Percentiles rank a stretch among this genome's conserved stretches.
Evolutionary conservation across 352 stramenopile genomes (phyloP).

Genomic region (Phytophthora pluvialis): DNA sequence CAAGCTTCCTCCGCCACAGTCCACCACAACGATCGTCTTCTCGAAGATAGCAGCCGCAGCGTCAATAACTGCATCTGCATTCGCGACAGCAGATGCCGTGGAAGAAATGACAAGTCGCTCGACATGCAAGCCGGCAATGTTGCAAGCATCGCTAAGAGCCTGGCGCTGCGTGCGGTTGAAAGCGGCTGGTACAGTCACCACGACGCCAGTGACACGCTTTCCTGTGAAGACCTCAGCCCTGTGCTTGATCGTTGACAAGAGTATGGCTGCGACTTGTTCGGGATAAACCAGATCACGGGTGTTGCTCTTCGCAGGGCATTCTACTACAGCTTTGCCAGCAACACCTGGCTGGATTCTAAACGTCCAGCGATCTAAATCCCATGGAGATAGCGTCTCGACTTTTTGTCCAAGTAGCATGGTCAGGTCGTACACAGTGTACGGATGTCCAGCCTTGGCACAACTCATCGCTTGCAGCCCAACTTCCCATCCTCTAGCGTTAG

Average conservation of each 20-base stretch:
- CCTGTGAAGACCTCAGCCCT: constrained; percentile 32
- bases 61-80: constrained; percentile 6
- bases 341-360: constrained; percentile 39
- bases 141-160: constrained; percentile 45
- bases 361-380: constrained; percentile 38
- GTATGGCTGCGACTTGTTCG: constrained; percentile 53
- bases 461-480: constrained; percentile 23
- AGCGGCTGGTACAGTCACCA: constrained; percentile 41
- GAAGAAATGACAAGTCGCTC: constrained; percentile 40
- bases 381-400: constrained; percentile 10
- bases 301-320: constrained; percentile 13
- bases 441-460: constrained; percentile 32
- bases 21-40: constrained; percentile 41
- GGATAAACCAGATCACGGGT: constrained; percentile 33
- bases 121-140: constrained; percentile 41
- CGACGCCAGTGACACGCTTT: constrained; percentile 20
- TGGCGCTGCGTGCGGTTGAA: constrained; percentile 58
- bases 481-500: constrained; percentile 20
- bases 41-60: constrained; percentile 13
- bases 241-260: constrained; percentile 48
- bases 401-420: constrained; percentile 37
- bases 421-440: constrained; percentile 43
- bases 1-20: constrained; percentile 44
- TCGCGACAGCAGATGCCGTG: constrained; percentile 43
- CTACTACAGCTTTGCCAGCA: constrained; percentile 42